Percentiles rank a stretch among this genome's conserved stretches.
phyloP scores from a whole-genome alignment of 345 rosid genomes.

The Ailanthus altissimus region DNA sequence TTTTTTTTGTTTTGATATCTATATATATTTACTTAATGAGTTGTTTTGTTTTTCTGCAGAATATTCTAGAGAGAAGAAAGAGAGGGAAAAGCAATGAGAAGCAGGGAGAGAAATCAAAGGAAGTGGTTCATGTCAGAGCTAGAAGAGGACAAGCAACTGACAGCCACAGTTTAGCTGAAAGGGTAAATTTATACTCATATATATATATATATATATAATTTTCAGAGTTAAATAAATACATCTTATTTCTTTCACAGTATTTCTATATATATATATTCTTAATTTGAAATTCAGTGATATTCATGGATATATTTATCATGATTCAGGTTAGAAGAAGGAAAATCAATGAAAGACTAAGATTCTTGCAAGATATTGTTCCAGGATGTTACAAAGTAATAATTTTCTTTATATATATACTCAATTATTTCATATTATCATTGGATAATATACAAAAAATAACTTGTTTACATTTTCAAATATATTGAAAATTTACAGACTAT shows the following conservation, averaged over 20 bases:
- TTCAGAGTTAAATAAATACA: no score
- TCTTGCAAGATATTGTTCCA: constrained; percentile 82
- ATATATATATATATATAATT: background rate
- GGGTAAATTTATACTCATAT: constrained; percentile 44
- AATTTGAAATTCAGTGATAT: background rate
- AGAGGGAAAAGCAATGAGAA: constrained; percentile 43
- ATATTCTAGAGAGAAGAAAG: constrained; percentile 43
- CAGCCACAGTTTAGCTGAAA: constrained; percentile 91
- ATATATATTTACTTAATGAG: background rate
- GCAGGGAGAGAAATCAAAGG: constrained; percentile 50
- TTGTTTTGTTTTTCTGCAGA: constrained; percentile 26
- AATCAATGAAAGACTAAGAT: constrained; percentile 71
- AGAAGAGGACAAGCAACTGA: constrained; percentile 95
- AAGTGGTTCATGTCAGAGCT: constrained; percentile 92
- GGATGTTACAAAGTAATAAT: constrained; percentile 75
- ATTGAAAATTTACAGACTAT: constrained; percentile 51
- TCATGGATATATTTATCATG: background rate
- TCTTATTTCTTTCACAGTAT: background rate
- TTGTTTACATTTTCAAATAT: background rate
- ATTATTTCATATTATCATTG: no score
- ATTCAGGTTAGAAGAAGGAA: constrained; percentile 73
- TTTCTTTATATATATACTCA: background rate
- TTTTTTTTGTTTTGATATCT: no score
- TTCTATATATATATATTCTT: background rate
- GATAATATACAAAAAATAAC: background rate